Percentiles rank a stretch among this genome's conserved stretches.
Evolutionary conservation across 2,329 filamentous ascomycete species (phyloP).

Genomic region (Malbranchea zuffiana): DNA sequence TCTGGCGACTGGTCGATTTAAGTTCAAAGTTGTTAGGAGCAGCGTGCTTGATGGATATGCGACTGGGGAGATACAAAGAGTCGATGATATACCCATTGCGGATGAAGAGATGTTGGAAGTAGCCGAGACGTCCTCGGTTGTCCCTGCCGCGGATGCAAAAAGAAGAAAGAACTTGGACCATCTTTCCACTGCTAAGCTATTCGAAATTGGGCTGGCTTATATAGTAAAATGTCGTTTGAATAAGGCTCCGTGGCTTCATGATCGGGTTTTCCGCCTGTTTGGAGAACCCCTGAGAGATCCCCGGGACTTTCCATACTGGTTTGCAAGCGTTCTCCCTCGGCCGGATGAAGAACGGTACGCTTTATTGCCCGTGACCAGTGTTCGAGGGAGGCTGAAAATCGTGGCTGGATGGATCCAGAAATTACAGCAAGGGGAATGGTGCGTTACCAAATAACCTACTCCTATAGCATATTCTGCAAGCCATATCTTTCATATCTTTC

Average conservation of each 20-base stretch:
- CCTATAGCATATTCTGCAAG: no score
- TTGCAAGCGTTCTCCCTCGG: slow-evolving; percentile 70
- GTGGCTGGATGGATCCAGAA: slow-evolving; percentile 67
- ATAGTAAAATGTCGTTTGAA: slow-evolving; percentile 56
- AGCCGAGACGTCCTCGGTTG: slow-evolving; percentile 43
- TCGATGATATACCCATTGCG: slow-evolving; percentile 70
- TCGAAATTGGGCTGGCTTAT: slow-evolving; percentile 56
- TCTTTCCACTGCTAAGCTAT: slow-evolving; percentile 39
- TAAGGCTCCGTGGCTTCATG: slow-evolving; percentile 64
- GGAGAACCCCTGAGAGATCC: slow-evolving; percentile 68
- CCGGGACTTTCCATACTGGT: slow-evolving; percentile 77
- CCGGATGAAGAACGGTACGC: slow-evolving; percentile 68
- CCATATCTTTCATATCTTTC: no score
- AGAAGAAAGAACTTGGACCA: slow-evolving; percentile 15
- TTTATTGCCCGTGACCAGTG: slow-evolving; percentile 60
- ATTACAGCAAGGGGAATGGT: slow-evolving; percentile 62
- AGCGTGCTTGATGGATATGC: slow-evolving; percentile 65
- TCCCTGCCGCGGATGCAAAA: slow-evolving; percentile 6
- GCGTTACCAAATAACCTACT: no score
- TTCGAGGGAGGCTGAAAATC: slow-evolving; percentile 71
- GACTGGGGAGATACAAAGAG: slow-evolving; percentile 61
- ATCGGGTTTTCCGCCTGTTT: slow-evolving; percentile 60
- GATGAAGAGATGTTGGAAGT: slow-evolving; percentile 71
- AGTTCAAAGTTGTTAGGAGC: slow-evolving; percentile 57
- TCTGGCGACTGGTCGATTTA: slow-evolving; percentile 63